Evolutionary conservation across 1,139 yeast genomes (phyloP).

Genomic region (Nakaseomyces delphensis): DNA sequence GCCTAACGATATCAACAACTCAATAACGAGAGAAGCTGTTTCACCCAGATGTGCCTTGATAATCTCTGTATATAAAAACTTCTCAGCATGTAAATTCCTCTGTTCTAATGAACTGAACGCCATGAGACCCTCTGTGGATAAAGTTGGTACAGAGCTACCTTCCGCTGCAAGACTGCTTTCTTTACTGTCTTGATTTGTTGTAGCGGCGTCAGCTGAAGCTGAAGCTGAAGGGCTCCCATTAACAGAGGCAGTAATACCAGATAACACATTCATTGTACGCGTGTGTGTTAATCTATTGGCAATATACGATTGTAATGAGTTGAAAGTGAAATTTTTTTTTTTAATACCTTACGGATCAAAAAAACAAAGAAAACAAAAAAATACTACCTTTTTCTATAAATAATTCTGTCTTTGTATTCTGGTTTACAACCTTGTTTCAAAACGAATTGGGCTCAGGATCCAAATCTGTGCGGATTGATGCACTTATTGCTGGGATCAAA

Average conservation of each 20-base stretch:
- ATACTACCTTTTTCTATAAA: no score
- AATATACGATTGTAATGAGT: no score
- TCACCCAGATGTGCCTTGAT: conserved; percentile 55
- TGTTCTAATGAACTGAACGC: conserved; percentile 24
- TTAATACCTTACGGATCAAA: neutral
- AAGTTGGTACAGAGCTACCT: neutral
- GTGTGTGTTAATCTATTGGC: no score
- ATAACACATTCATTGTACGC: conserved; percentile 1
- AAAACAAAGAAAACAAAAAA: neutral
- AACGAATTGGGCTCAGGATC: no score
- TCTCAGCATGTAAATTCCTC: conserved; percentile 51
- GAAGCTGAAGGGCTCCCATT: no score
- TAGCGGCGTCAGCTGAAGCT: neutral
- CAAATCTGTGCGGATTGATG: neutral
- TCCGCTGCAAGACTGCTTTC: neutral
- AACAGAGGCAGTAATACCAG: conserved; percentile 11
- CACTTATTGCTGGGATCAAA: neutral
- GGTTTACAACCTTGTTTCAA: no score
- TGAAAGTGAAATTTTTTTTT: no score
- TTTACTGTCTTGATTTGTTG: neutral
- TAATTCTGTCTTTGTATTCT: no score
- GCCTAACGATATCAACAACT: conserved; percentile 52
- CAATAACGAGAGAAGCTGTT: conserved; percentile 48
- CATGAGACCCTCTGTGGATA: conserved; percentile 11
- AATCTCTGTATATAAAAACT: conserved; percentile 47